Percentiles rank a stretch among this genome's conserved stretches.
These are phyloP conservation scores for Leishmania martiniquensis DNA, from an alignment of 208 protist species.

Conservation along the genomic window DNA sequence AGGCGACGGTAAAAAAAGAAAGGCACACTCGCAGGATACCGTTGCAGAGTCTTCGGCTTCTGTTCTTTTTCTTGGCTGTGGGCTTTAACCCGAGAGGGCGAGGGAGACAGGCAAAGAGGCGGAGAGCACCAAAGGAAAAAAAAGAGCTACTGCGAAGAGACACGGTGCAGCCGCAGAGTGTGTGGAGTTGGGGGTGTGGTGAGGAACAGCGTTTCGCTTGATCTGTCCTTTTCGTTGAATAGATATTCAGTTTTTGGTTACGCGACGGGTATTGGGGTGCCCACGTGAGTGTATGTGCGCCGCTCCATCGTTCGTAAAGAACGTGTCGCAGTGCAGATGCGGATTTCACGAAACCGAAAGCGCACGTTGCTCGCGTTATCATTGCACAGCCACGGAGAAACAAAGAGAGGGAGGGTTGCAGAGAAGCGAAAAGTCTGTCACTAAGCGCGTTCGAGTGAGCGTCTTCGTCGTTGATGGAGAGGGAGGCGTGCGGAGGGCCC, in stretches of 20 bases:
- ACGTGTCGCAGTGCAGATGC: neutral
- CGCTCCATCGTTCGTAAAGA: neutral
- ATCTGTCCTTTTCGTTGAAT: no score
- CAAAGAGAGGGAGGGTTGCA: neutral
- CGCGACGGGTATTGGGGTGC: neutral
- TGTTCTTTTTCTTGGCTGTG: neutral
- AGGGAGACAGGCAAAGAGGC: no score
- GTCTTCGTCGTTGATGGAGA: neutral
- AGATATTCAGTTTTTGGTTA: no score
- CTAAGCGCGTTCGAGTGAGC: neutral
- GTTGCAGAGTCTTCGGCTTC: no score
- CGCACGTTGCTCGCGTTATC: neutral
- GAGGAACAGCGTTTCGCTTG: no score
- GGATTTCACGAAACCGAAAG: neutral
- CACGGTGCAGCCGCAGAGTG: no score
- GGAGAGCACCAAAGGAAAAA: no score
- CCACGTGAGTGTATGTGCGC: neutral
- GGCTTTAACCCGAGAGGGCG: no score
- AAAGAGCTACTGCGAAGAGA: no score
- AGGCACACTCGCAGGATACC: neutral
- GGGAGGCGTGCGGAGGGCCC: no score
- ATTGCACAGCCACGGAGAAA: neutral
- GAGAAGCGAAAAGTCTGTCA: neutral
- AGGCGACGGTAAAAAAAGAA: no score
- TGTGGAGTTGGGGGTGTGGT: no score